Evolutionary conservation across 139 green algal genomes (phyloP).

Genomic region (Chlamydomonas sp.): DNA sequence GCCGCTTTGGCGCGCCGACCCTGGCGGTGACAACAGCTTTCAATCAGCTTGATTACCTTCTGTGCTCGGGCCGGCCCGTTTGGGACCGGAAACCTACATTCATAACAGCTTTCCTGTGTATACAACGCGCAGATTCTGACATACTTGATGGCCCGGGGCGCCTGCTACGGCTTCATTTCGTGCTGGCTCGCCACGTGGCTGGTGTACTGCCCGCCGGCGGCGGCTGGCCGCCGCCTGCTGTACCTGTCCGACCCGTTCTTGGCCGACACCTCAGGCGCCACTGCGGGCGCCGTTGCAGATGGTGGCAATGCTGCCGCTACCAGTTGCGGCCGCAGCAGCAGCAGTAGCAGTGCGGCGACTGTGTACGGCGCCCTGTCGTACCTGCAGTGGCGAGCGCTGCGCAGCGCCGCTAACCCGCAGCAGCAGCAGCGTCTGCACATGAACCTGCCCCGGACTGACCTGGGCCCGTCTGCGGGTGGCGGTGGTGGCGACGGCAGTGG

Average conservation of each 20-base stretch:
- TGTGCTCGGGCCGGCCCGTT: too few relatives aligned
- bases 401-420: not conserved
- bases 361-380: not conserved
- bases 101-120: not conserved
- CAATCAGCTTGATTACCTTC: too few relatives aligned
- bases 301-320: not conserved
- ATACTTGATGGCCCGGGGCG: not conserved
- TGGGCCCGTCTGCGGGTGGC: not conserved
- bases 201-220: constrained; percentile 1
- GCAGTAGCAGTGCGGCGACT: not conserved
- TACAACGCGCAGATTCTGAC: not conserved
- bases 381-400: not conserved
- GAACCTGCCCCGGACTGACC: not conserved
- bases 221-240: not conserved
- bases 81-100: too few relatives aligned
- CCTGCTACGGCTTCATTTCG: not conserved
- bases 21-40: not conserved
- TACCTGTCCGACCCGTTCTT: not conserved
- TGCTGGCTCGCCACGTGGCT: constrained; percentile 3
- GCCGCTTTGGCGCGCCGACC: not conserved
- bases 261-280: not conserved
- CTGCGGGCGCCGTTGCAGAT: not conserved
- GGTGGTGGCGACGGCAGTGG: not conserved
- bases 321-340: too few relatives aligned
- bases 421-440: not conserved